These are phyloP conservation scores for Macrotyloma uniflorum DNA, from an alignment of 306 rosid species.

Conservation along the genomic window DNA sequence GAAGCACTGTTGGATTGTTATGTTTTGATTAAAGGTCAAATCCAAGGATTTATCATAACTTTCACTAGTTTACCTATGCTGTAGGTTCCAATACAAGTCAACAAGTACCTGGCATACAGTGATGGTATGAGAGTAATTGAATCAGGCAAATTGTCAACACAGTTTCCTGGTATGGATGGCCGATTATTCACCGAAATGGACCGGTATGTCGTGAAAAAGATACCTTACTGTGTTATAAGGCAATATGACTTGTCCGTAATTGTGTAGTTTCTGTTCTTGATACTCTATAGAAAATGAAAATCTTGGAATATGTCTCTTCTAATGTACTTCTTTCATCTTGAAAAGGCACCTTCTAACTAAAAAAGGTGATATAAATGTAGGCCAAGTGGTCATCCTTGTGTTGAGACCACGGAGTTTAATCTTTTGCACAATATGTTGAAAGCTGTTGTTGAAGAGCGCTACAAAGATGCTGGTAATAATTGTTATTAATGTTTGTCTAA, in stretches of 20 bases:
- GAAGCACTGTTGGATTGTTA: constrained; percentile 5
- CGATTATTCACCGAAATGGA: constrained; percentile 82
- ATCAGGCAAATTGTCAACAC: constrained; percentile 71
- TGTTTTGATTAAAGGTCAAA: constrained; percentile 21
- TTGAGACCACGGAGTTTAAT: constrained; percentile 81
- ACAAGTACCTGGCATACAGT: constrained; percentile 83
- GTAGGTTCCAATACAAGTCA: constrained; percentile 97
- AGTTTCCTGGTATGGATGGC: constrained; percentile 74
- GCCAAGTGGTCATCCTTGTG: constrained; percentile 87
- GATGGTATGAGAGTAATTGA: constrained; percentile 95
- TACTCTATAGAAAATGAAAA: neutral
- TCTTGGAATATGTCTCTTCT: constrained; percentile 18
- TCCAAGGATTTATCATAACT: neutral
- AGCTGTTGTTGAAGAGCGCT: constrained; percentile 95
- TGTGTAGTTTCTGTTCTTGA: constrained; percentile 7
- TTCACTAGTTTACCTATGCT: constrained; percentile 4
- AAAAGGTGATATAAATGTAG: constrained; percentile 51
- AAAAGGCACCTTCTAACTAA: constrained; percentile 22
- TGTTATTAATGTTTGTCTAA: constrained; percentile 14
- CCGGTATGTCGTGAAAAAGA: constrained; percentile 50
- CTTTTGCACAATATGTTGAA: constrained; percentile 89
- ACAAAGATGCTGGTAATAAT: constrained; percentile 87
- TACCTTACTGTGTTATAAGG: neutral
- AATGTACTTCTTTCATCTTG: neutral
- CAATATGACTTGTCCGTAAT: neutral